Evolutionary conservation across 805 yeast genomes (phyloP), one percentile per base, ranked within the genome.

Genomic region (Cyberlindnera japonica): DNA sequence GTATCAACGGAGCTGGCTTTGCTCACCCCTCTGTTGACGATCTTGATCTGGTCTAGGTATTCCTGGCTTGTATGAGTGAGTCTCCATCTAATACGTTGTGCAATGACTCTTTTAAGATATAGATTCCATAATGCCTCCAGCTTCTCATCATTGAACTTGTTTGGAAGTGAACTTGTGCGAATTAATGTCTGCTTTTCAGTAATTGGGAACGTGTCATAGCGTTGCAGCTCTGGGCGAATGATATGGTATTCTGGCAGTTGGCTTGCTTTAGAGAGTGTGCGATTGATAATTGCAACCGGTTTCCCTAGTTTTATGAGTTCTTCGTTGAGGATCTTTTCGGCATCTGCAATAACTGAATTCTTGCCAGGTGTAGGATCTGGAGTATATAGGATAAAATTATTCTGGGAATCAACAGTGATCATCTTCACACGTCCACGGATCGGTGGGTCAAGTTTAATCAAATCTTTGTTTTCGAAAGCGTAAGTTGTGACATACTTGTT

Each of bases 81-180:
- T 42, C 69, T 53, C 51, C 67, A 50, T 15, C 51, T 47, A 13
- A 63, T 55, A 38, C 71, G 50, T 32, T 55, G 58, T 1, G 55
- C 49, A n/a, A 65, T 48, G n/a, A 62, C 60, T 11, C 55, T 39
- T 33, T 51, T 48, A 24, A 65, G 37, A 38, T 65, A 65, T 33
- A 58, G 36, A 31, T 51, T 57, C 71, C 71, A 66, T 2, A 65
- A 25, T 0, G 48, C 44, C 24, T 53, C 48, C 3, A 54, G 14
- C 7, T 36, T 38, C 21, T 44, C 48, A 10, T 45, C 39, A 16
- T 42, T 37, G 27, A 43, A 34, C 3, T 35, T 40, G 2, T 45
- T 17, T 5, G 61, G 59, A 9, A 53, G 29, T 2, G 61, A 57
- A n/a, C 34, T 45, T 9, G 59, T 46, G 14, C 59, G 37, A 0